Evolutionary conservation across 192 early-diverging fungal species (phyloP), one percentile per base, ranked within the genome.

Genomic region (Dispira parvispora): DNA sequence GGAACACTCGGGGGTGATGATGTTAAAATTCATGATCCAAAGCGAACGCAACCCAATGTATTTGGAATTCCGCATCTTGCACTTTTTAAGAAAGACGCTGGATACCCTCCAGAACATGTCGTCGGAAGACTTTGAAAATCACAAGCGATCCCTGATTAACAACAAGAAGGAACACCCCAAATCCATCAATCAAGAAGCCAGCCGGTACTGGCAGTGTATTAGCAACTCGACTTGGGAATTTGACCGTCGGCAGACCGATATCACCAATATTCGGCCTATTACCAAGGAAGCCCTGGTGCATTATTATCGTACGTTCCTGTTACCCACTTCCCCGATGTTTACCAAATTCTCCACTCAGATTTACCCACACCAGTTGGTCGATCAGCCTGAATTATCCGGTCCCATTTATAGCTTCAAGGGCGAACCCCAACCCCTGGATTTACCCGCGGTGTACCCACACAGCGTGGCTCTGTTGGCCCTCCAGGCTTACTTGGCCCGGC

Each of bases 11-110:
- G 90, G 91, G 5, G 78, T 76, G 20, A 85, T 90, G 69, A 82
- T 85, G 28, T 76, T 90, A 49, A 72, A 90, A 0, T 73, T 96
- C 54, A 79, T 94, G 52, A 70, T 98, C 42, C 93, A 98, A 64
- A 91, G 88, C 65, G 94, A 94, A 69, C 64, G 77, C 8, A 85
- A 86, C 55, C 86, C 96, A 0, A 68, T 80, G 11, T 90, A 87
- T 71, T 69, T 98, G 46, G 83, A 91, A 67, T 74, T 75, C 61
- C 77, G 94, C 26, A 83, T 94, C 52, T 82, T 87, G 61, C 71
- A 71, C 52, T 98, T 96, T 72, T 67, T 96, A 64, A 63, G 64
- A 43, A 77, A 68, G 50, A 68, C 87, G 67, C 66, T 72, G 61
- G 62, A 73, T 66, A 63, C 73, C 28, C 66, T 91, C 16, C 77